These are phyloP conservation scores for Neoscytalidium dimidiatum DNA, from an alignment of 2,329 filamentous ascomycete species.

Conservation along the genomic window DNA sequence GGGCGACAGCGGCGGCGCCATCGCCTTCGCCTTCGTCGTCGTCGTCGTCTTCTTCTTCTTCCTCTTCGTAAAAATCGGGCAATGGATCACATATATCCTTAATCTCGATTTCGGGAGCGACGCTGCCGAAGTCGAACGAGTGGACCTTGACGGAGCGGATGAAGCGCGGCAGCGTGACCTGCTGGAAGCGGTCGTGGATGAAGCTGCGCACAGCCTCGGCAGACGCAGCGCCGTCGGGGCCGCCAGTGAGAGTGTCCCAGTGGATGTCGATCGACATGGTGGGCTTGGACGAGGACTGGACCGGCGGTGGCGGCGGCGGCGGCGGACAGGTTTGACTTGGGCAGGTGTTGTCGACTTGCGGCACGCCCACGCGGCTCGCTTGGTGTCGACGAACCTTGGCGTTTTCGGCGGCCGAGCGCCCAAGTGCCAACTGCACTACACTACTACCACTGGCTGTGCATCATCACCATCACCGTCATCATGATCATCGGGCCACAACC, in stretches of 20 bases:
- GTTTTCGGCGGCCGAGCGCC: background rate
- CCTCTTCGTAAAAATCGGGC: constrained; percentile 92
- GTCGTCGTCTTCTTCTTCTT: constrained; percentile 80
- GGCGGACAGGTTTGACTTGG: background rate
- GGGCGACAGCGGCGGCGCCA: no score
- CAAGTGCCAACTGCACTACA: background rate
- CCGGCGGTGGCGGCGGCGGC: background rate
- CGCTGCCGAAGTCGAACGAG: constrained; percentile 85
- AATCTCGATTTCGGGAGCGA: constrained; percentile 82
- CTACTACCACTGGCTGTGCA: background rate
- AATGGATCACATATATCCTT: constrained; percentile 97
- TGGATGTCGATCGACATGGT: constrained; percentile 96
- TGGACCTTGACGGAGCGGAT: constrained; percentile 96
- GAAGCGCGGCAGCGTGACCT: constrained; percentile 87
- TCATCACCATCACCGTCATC: no score
- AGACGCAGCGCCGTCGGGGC: constrained; percentile 81
- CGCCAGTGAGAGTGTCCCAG: constrained; percentile 89
- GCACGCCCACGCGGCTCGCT: constrained; percentile 3
- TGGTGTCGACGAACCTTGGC: constrained; percentile 14
- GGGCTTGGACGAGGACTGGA: background rate
- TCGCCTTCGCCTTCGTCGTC: constrained; percentile 82
- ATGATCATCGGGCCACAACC: no score
- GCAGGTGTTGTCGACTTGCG: constrained; percentile 4
- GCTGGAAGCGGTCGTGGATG: constrained; percentile 94
- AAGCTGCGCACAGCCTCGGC: constrained; percentile 88